Base-by-base conservation (phyloP, 257 asterid genomes). In the Primulina huaijiensis region DNA sequence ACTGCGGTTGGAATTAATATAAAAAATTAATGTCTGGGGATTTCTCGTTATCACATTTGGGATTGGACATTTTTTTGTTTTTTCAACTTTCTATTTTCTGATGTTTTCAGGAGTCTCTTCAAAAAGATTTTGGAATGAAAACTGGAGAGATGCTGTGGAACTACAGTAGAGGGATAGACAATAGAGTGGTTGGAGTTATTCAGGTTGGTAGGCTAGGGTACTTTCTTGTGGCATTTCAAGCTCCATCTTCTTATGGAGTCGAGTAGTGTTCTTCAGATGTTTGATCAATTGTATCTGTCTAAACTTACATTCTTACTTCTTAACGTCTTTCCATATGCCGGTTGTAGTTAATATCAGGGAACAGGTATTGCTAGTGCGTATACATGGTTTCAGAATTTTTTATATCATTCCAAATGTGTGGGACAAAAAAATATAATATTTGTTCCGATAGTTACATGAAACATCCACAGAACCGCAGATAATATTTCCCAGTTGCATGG, bases 81-180 rank as follows among this genome's bases (percentile, higher is more conserved):
- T 69, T 59, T 38, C 33, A 70, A 65, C 56, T 64, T 60, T 56
- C 75, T 20, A 62, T 16, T 70, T 64, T 76, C 50, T 81, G 72
- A 72, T 62, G 53, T 73, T 68, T 70, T 34, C 87, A 93, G 99
- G 97, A 91, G 73, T 87, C 90, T 60, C 99, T 94, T 77, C 99
- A 89, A 72, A 94, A 84, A 77, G 89, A 94, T 78, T 94, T 90
- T 77, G 96, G 99, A 66, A 62, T 59, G 80, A 93, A 89, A 83
- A 89, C 90, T 69, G 99, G 99, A 65, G 92, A 88, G 74, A 94
- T 85, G 96, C 85, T 94, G 62, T 91, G 99, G 97, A 89, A 86
- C 82, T 89, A 80, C 46, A 82, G 99, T 74, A 82, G 96, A 82
- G 99, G 97, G 70, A 82, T 90, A 43, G 99, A 93, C 74, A 84